These are phyloP conservation scores for Exophiala sideris DNA, from an alignment of 2,329 filamentous ascomycete genomes.

Conservation along the genomic window DNA sequence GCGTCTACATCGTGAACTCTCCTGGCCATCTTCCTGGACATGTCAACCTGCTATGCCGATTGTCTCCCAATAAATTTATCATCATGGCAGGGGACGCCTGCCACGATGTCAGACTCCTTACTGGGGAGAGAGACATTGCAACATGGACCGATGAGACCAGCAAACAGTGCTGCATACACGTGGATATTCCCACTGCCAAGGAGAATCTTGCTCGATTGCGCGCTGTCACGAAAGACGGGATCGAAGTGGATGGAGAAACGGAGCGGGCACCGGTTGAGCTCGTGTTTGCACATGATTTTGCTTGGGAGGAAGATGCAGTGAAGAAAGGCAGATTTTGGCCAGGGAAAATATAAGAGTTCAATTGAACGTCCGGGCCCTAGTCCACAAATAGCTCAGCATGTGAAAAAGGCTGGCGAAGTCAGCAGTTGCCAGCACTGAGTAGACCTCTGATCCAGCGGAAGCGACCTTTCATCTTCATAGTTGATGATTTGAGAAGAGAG, in stretches of 20 bases:
- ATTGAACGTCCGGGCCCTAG: too few species aligned
- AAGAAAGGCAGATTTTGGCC: slow-evolving; percentile 23
- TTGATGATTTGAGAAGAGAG: too few species aligned
- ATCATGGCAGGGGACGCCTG: slow-evolving; percentile 35
- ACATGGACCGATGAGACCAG: slow-evolving; percentile 31
- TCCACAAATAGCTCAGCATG: too few species aligned
- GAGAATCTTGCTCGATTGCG: slow-evolving; percentile 27
- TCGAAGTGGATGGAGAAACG: slow-evolving; percentile 14
- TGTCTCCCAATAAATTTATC: slow-evolving; percentile 26
- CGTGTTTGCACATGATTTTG: slow-evolving; percentile 34
- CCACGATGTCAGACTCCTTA: slow-evolving; percentile 33
- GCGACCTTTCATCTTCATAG: too few species aligned
- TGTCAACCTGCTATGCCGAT: slow-evolving; percentile 32
- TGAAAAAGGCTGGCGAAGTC: too few species aligned
- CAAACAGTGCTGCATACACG: slow-evolving; percentile 32
- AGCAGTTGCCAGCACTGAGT: too few species aligned
- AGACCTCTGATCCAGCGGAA: too few species aligned
- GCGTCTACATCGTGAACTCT: slow-evolving; percentile 31
- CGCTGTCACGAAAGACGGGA: slow-evolving; percentile 19
- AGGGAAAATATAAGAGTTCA: slow-evolving; percentile 8
- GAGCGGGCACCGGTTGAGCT: slow-evolving; percentile 31
- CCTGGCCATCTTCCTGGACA: slow-evolving; percentile 35
- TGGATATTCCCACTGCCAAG: slow-evolving; percentile 27
- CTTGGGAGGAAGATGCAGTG: slow-evolving; percentile 30
- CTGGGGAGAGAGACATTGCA: slow-evolving; percentile 31